Conservation (phyloP, 345 rosid species). For the Psidium friedrichsthalianum region DNA sequence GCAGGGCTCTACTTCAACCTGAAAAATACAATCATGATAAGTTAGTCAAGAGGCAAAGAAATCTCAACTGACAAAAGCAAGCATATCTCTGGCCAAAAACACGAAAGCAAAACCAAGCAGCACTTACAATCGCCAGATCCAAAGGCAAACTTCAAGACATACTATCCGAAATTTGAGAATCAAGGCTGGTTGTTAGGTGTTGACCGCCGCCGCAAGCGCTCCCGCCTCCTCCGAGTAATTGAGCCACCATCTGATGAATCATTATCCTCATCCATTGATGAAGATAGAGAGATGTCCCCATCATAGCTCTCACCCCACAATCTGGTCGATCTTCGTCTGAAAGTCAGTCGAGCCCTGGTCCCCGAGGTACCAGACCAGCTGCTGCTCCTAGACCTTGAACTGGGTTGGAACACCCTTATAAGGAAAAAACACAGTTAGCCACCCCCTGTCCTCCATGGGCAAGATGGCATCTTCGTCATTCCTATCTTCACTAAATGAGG, state of each 20-base stretch:
- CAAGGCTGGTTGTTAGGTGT: slow-evolving; percentile 36
- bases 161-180: not conserved
- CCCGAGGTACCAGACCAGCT: slow-evolving; percentile 73
- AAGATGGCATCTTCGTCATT: slow-evolving; percentile 6
- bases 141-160: not conserved
- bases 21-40: not conserved
- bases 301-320: slow-evolving; percentile 84
- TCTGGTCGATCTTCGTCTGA: slow-evolving; percentile 57
- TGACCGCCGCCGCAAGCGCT: slow-evolving; percentile 25
- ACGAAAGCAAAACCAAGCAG: slow-evolving; percentile 7
- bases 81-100: not conserved
- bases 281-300: slow-evolving; percentile 46
- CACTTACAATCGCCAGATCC: not conserved
- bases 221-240: slow-evolving; percentile 26
- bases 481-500: slow-evolving; percentile 78
- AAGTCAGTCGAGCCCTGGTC: slow-evolving; percentile 50
- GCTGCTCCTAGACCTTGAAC: slow-evolving; percentile 59
- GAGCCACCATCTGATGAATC: slow-evolving; percentile 53
- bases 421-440: slow-evolving; percentile 86
- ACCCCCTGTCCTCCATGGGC: slow-evolving; percentile 62
- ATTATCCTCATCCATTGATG: slow-evolving; percentile 59
- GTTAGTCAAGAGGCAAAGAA: not conserved
- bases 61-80: not conserved
- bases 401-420: slow-evolving; percentile 71
- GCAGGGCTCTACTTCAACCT: slow-evolving; percentile 6